A percentile compares a stretch with the other conserved stretches of the same genome.
These are phyloP conservation scores for Colletotrichum tofieldiae DNA, from an alignment of 2,329 filamentous ascomycete species.

Conservation along the genomic window DNA sequence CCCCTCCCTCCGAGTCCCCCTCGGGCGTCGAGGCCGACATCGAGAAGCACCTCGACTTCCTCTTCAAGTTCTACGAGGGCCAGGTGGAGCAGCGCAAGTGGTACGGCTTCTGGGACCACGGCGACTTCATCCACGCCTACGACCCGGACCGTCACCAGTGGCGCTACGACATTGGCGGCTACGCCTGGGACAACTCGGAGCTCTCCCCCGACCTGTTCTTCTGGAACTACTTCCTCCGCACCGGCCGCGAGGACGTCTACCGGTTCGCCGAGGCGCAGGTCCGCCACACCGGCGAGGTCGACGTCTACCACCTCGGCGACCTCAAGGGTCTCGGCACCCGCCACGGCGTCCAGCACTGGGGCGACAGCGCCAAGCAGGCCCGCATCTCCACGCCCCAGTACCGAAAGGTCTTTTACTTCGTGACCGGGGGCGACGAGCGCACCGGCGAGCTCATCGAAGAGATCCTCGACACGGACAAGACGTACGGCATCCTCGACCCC, in stretches of 20 bases:
- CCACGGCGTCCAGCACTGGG: slow-evolving; percentile 75
- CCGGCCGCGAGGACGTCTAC: slow-evolving; percentile 70
- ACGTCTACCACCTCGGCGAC: slow-evolving; percentile 72
- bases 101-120: slow-evolving; percentile 76
- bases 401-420: slow-evolving; percentile 68
- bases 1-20: slow-evolving; percentile 48
- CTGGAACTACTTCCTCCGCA: slow-evolving; percentile 75
- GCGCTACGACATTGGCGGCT: slow-evolving; percentile 76
- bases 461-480: slow-evolving; percentile 66
- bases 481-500: slow-evolving; percentile 69
- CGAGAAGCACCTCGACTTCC: slow-evolving; percentile 69
- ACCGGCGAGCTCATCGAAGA: slow-evolving; percentile 69
- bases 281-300: slow-evolving; percentile 73
- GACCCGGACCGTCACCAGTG: slow-evolving; percentile 72
- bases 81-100: slow-evolving; percentile 72
- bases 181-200: slow-evolving; percentile 77
- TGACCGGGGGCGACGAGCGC: slow-evolving; percentile 72
- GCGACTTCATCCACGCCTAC: slow-evolving; percentile 76
- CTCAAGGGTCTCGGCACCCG: slow-evolving; percentile 74
- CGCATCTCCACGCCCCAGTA: slow-evolving; percentile 73
- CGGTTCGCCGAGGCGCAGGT: slow-evolving; percentile 72
- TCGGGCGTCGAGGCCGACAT: slow-evolving; percentile 56
- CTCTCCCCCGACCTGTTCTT: slow-evolving; percentile 75
- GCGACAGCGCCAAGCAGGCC: slow-evolving; percentile 74
- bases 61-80: slow-evolving; percentile 68